Evolutionary conservation across 2,329 filamentous ascomycete genomes (phyloP).

Genomic region (Lachnum nothofagi): DNA sequence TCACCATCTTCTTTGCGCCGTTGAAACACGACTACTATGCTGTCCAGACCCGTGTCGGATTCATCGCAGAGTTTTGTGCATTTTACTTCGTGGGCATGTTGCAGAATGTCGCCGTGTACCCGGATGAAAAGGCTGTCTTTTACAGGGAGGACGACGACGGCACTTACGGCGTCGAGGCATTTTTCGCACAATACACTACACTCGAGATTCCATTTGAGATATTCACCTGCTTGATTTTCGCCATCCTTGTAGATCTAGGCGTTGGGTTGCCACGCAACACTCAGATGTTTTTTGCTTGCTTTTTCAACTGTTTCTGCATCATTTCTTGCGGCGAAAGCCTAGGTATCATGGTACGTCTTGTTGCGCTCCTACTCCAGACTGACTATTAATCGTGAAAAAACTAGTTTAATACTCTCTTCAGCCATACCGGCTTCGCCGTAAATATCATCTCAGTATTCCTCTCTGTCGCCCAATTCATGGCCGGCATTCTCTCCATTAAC

Average conservation of each 20-base stretch:
- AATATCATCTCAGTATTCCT: slow-evolving; percentile 67
- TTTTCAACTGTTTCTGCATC: slow-evolving; percentile 67
- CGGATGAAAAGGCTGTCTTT: slow-evolving; percentile 67
- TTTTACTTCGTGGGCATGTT: slow-evolving; percentile 75
- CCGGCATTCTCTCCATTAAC: slow-evolving; percentile 64
- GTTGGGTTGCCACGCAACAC: slow-evolving; percentile 59
- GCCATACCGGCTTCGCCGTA: slow-evolving; percentile 70
- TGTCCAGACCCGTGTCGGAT: slow-evolving; percentile 69
- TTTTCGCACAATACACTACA: slow-evolving; percentile 64
- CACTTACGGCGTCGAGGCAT: slow-evolving; percentile 66
- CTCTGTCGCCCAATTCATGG: slow-evolving; percentile 65
- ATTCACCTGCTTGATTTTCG: slow-evolving; percentile 59
- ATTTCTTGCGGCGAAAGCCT: slow-evolving; percentile 70
- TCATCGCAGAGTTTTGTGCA: slow-evolving; percentile 66
- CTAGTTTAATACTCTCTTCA: slow-evolving; percentile 68
- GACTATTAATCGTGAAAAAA: no score
- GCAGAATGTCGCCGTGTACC: slow-evolving; percentile 72
- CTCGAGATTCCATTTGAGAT: slow-evolving; percentile 71
- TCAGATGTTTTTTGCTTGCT: slow-evolving; percentile 61
- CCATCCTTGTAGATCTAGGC: slow-evolving; percentile 58
- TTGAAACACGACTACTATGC: slow-evolving; percentile 63
- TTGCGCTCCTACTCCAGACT: background rate
- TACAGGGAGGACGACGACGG: slow-evolving; percentile 71
- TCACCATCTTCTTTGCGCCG: slow-evolving; percentile 67
- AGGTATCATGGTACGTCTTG: slow-evolving; percentile 53